Base-by-base conservation (phyloP, 208 protist species). In the Leishmania tarentolae region DNA sequence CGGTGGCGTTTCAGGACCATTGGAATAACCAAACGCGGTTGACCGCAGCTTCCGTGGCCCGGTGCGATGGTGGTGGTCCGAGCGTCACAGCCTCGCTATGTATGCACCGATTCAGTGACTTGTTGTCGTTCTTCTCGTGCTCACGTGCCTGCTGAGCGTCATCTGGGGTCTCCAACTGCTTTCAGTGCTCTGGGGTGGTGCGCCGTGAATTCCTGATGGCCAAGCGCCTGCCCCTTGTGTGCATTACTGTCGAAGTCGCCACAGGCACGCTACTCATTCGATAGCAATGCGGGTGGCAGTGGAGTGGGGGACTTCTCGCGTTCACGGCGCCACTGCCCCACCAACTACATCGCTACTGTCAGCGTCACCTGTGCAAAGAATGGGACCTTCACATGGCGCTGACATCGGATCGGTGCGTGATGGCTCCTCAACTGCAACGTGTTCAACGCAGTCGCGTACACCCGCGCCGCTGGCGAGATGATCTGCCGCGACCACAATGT, bases 281-380 rank as follows among this genome's bases (percentile, higher is more conserved):
- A 52, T 84, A 74, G 86, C 90, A 75, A 78, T 93, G 88, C 79
- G 93, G 56, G 76, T 93, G 13, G 81, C 80, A 17, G 74, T 95
- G 76, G 92, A 90, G 1, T 95, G 88, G 89, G 92, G 92, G n/a
- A n/a, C n/a, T n/a, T 2, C 82, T 90, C n/a, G 90, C 90, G 19
- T 93, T 88, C 81, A 83, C 80, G 2, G 35, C 81, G 0, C 61
- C 65, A 7, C 75, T 90, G 0, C 82, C 82, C 87, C 13, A 86
- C 84, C 0, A 79, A 70, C 31, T 77, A 89, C 44, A 87, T 87
- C 56, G 52, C 92, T 1, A 75, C 88, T 3, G 77, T 88, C 21
- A 35, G 76, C 6, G 79, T 78, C 61, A 86, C 85, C 3, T 91
- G 88, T 50, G 71, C 50, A 74, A 75, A 9, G 24, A 69, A 59